phyloP scores from a whole-genome alignment of 2,329 filamentous ascomycete species.

The Hymenoscyphus scutula region DNA sequence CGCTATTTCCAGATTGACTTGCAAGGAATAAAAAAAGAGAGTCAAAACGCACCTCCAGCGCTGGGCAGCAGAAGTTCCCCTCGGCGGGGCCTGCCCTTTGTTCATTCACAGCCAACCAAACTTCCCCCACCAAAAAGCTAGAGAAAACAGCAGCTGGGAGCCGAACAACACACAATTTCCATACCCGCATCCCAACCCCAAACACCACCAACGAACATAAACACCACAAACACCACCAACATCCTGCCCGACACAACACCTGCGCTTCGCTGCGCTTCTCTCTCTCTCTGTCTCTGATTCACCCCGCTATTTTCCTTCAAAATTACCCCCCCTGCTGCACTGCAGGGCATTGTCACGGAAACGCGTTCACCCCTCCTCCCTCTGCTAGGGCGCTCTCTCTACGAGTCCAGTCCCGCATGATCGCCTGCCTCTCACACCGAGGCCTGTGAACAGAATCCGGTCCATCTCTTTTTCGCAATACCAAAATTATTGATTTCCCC shows the following conservation, averaged over 20 bases:
- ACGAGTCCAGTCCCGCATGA: constrained; percentile 3
- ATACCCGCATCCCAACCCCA: background rate
- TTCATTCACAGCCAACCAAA: background rate
- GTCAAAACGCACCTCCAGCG: too few species aligned
- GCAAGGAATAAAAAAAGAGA: too few species aligned
- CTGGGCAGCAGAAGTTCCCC: too few species aligned
- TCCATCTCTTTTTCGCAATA: background rate
- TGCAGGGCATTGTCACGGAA: background rate
- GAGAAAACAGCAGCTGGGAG: background rate
- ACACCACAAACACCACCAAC: background rate
- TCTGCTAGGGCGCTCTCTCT: constrained; percentile 1
- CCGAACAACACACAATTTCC: background rate
- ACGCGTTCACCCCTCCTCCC: background rate
- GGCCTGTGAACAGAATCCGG: background rate
- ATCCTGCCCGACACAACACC: too few species aligned
- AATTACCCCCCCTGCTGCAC: background rate
- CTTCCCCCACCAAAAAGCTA: background rate
- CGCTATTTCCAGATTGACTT: too few species aligned
- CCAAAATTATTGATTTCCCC: constrained; percentile 10
- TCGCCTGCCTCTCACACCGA: constrained; percentile 3
- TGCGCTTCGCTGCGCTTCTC: too few species aligned
- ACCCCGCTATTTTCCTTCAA: background rate
- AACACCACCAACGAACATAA: background rate
- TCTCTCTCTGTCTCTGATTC: background rate
- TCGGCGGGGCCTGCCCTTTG: background rate